Evolutionary conservation across 169 alveolate species (phyloP), one percentile per base, ranked within the genome.

Genomic region (Babesia microti): DNA sequence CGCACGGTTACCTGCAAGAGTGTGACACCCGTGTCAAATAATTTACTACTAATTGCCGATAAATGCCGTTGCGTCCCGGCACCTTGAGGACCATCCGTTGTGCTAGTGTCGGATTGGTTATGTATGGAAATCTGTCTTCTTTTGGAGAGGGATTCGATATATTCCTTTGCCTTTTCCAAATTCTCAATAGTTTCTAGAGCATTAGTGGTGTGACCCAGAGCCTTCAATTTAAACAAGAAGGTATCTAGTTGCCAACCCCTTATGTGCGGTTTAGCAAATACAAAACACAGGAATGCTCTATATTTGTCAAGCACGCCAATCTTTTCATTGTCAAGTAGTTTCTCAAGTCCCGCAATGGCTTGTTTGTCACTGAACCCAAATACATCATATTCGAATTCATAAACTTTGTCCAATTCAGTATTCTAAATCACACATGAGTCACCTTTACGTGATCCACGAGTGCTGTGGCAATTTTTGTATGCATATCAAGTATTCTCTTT

Each of bases 401-500:
- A 75, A 54, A 34, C 72, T 27, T 74, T 63, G 33, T 81, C 89
- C 14, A 81, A 49, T 12, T 81, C 89, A 22, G 88, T 48, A 18
- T 56, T 54, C 14, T n/a, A n/a, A n/a, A n/a, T n/a, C n/a, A n/a
- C n/a, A n/a, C n/a, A n/a, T n/a, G n/a, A n/a, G n/a, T n/a, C 11
- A 52, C 74, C 66, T 74, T 82, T 9, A 82, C 80, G 17, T 61
- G 72, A 43, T 82, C 81, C 0, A 82, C 87, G 32, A 82, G 52
- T 17, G 68, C 78, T 12, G 90, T 82, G 12, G 84, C 81, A 45
- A 82, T 59, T 47, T 82, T 82, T 24, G 90, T 82, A 46, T 82
- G 90, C 66, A 75, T 79, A 40, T 82, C 90, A 44, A 82, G 37
- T 4, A 75, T 35, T 17, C 90, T 46, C 56, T 82, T 82, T 66